Evolutionary conservation across 2,329 filamentous ascomycete genomes (phyloP).

Genomic region (Colletotrichum simmondsii): DNA sequence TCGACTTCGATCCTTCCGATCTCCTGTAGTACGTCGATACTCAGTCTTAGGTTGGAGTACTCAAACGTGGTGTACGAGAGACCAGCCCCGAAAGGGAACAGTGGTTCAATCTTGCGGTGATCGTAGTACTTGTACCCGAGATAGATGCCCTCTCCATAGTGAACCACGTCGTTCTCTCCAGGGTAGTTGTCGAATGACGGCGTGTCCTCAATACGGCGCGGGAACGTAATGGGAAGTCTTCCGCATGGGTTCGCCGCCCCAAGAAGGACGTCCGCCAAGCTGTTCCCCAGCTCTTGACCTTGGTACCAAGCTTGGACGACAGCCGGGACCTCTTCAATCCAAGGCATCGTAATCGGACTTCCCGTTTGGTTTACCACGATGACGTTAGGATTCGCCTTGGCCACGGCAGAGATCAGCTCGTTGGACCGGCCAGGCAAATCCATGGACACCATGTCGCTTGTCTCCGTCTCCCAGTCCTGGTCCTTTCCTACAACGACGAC

Average conservation of each 20-base stretch:
- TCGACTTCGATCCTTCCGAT: neutral
- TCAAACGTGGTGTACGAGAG: neutral
- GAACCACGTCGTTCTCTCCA: neutral
- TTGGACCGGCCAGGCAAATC: conserved; percentile 71
- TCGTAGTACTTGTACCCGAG: neutral
- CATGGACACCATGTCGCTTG: conserved; percentile 75
- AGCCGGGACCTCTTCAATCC: conserved; percentile 63
- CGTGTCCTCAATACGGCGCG: conserved; percentile 62
- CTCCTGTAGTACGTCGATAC: neutral
- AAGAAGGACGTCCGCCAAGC: conserved; percentile 72
- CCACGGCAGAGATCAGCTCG: conserved; percentile 64
- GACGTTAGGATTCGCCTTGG: conserved; percentile 67
- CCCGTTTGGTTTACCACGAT: conserved; percentile 73
- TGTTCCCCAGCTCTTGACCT: conserved; percentile 75
- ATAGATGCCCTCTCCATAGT: neutral
- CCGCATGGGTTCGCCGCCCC: conserved; percentile 72
- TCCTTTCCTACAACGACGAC: conserved; percentile 67
- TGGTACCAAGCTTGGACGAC: conserved; percentile 77
- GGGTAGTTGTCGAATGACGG: neutral
- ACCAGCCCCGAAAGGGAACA: neutral
- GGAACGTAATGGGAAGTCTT: conserved; percentile 72
- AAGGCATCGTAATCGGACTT: conserved; percentile 68
- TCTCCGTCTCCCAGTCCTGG: conserved; percentile 54
- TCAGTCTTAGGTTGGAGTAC: neutral
- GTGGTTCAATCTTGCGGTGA: neutral